Evolutionary conservation across 2,329 filamentous ascomycete species (phyloP).

Genomic region (Septoria petroselini): DNA sequence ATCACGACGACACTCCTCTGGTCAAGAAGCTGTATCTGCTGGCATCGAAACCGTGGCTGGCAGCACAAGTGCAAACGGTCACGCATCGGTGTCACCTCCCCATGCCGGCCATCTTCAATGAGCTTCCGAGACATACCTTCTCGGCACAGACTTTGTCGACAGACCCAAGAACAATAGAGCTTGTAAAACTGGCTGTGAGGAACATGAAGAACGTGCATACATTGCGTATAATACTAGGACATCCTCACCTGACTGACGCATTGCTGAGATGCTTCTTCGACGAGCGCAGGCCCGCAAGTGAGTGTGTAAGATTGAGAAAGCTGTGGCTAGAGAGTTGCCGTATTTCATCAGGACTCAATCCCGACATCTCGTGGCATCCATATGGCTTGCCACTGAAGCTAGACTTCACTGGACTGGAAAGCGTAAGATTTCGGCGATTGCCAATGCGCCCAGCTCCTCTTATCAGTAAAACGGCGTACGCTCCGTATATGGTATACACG

Average conservation of each 20-base stretch:
- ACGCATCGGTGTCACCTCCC: conserved; percentile 49
- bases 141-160: conserved; percentile 41
- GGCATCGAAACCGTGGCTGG: conserved; percentile 43
- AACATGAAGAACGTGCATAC: conserved; percentile 47
- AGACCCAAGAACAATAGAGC: conserved; percentile 41
- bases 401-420: conserved; percentile 40
- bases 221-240: conserved; percentile 45
- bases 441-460: conserved; percentile 27
- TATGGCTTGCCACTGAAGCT: conserved; percentile 27
- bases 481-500: background rate
- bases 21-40: conserved; percentile 45
- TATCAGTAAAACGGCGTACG: background rate
- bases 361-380: conserved; percentile 14
- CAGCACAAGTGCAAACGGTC: conserved; percentile 43
- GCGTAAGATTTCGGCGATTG: conserved; percentile 43
- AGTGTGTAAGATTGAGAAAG: conserved; percentile 37
- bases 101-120: conserved; percentile 45
- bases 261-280: conserved; percentile 44
- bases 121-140: conserved; percentile 44
- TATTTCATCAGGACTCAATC: conserved; percentile 33
- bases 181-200: conserved; percentile 40
- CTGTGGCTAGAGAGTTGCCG: conserved; percentile 49
- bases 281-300: conserved; percentile 25
- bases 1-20: conserved; percentile 45
- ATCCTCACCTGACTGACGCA: conserved; percentile 42